These are phyloP conservation scores for Trichomonascaceae sp. DNA, from an alignment of 1,139 yeast species.

Conservation along the genomic window DNA sequence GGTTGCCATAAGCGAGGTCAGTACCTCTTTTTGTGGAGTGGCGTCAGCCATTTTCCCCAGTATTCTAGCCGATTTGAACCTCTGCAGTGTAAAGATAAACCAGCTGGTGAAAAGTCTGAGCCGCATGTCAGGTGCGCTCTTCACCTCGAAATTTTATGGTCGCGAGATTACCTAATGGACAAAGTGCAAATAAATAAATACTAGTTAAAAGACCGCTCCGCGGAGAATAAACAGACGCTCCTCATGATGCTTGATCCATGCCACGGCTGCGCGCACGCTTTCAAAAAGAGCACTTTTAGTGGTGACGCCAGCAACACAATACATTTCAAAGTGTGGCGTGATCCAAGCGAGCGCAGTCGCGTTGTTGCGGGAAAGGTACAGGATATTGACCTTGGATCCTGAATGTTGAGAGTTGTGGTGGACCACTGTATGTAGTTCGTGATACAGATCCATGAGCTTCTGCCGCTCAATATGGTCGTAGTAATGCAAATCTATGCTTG, in stretches of 20 bases:
- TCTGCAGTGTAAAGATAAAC: too few species aligned
- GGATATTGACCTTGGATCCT: slow-evolving; percentile 18
- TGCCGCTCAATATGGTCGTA: slow-evolving; percentile 20
- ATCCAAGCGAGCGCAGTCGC: slow-evolving; percentile 42
- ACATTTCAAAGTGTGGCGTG: slow-evolving; percentile 44
- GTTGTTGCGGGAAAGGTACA: slow-evolving; percentile 22
- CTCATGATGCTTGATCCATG: slow-evolving; percentile 47
- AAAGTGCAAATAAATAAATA: too few species aligned
- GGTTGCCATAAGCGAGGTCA: slow-evolving; percentile 22
- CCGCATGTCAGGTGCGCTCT: too few species aligned
- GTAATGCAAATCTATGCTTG: slow-evolving; percentile 24
- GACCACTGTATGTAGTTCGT: slow-evolving; percentile 29
- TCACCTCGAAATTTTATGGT: too few species aligned
- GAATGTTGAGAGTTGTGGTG: slow-evolving; percentile 17
- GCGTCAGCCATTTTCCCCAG: too few species aligned
- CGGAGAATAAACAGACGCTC: slow-evolving; percentile 46
- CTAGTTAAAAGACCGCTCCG: slow-evolving; percentile 36
- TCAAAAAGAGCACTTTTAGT: slow-evolving; percentile 35
- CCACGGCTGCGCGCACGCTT: slow-evolving; percentile 39
- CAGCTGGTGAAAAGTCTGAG: too few species aligned
- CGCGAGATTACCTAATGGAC: too few species aligned
- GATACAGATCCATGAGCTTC: slow-evolving; percentile 31
- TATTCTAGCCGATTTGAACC: too few species aligned
- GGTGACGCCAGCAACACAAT: slow-evolving; percentile 39
- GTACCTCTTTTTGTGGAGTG: too few species aligned